Conservation (phyloP, 495 filamentous ascomycete species). For the Podospora appendiculata region DNA sequence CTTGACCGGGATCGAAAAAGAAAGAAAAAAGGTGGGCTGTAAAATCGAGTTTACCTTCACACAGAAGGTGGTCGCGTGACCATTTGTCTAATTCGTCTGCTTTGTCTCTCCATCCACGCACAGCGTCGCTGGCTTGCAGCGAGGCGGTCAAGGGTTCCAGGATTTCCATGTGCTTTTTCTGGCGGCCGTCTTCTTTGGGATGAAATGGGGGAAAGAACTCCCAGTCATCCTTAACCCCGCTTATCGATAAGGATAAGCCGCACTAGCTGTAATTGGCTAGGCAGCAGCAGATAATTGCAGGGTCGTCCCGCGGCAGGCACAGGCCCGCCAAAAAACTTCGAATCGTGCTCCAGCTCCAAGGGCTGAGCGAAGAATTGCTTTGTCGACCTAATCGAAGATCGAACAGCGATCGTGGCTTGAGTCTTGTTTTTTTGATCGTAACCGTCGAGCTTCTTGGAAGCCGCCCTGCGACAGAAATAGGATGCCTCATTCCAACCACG, state of each 20-base stretch:
- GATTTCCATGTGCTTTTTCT: not conserved
- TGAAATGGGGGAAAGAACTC: not conserved
- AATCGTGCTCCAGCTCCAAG: too few species aligned
- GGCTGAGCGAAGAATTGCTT: too few species aligned
- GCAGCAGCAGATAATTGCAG: too few species aligned
- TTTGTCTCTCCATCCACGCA: not conserved
- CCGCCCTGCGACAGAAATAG: slow-evolving; percentile 6
- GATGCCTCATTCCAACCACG: slow-evolving; percentile 43
- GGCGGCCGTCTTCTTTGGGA: not conserved
- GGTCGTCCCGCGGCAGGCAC: not conserved
- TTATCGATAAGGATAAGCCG: not conserved
- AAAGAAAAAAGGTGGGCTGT: too few species aligned
- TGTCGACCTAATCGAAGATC: too few species aligned
- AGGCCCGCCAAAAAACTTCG: slow-evolving; percentile 19
- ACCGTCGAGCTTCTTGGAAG: slow-evolving; percentile 1
- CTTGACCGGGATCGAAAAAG: too few species aligned
- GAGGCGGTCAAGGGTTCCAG: not conserved
- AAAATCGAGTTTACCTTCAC: not conserved
- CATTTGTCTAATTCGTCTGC: not conserved
- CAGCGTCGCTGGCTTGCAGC: too few species aligned
- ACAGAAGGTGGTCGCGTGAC: not conserved
- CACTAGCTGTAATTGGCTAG: not conserved
- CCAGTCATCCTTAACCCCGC: not conserved
- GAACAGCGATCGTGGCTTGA: not conserved
- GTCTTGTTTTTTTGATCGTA: not conserved